Percentiles rank a stretch among this genome's conserved stretches.
Conservation (phyloP, 2,329 filamentous ascomycete species). For the Aspergillus viridinutans region DNA sequence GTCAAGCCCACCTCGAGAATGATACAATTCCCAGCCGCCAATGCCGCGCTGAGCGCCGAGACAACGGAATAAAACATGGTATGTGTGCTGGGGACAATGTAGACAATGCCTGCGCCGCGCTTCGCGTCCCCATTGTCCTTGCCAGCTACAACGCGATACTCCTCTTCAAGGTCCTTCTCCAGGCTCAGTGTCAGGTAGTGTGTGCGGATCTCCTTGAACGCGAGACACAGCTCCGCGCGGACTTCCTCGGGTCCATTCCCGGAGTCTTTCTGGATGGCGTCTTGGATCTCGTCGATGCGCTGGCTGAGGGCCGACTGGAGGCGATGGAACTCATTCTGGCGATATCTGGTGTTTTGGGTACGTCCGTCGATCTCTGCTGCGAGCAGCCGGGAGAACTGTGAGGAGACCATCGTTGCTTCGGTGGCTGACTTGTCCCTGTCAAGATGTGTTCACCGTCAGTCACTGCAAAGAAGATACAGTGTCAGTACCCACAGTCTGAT, state of each 20-base stretch:
- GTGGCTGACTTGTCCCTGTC: not conserved
- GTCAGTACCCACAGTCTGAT: too few species aligned
- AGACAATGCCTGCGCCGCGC: conserved; percentile 29
- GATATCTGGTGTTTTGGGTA: conserved; percentile 34
- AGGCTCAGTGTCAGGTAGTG: conserved; percentile 21
- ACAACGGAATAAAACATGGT: conserved; percentile 48
- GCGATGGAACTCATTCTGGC: conserved; percentile 36
- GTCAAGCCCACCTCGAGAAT: conserved; percentile 42
- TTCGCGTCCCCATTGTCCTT: conserved; percentile 14
- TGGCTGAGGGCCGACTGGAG: conserved; percentile 32
- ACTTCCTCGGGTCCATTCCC: conserved; percentile 29
- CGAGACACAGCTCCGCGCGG: conserved; percentile 22
- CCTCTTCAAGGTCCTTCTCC: conserved; percentile 15
- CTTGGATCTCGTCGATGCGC: conserved; percentile 24
- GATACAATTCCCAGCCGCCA: conserved; percentile 51
- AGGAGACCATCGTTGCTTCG: conserved; percentile 7
- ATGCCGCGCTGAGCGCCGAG: conserved; percentile 43
- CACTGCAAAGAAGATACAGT: too few species aligned
- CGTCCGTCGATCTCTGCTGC: conserved; percentile 38
- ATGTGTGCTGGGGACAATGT: conserved; percentile 47
- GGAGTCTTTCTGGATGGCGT: conserved; percentile 30
- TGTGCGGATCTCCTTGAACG: conserved; percentile 23
- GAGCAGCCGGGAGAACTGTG: conserved; percentile 25
- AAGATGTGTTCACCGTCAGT: too few species aligned
- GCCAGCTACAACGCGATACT: conserved; percentile 21